Evolutionary conservation across 495 filamentous ascomycete genomes (phyloP).

Genomic region (Apiosordaria backusii): DNA sequence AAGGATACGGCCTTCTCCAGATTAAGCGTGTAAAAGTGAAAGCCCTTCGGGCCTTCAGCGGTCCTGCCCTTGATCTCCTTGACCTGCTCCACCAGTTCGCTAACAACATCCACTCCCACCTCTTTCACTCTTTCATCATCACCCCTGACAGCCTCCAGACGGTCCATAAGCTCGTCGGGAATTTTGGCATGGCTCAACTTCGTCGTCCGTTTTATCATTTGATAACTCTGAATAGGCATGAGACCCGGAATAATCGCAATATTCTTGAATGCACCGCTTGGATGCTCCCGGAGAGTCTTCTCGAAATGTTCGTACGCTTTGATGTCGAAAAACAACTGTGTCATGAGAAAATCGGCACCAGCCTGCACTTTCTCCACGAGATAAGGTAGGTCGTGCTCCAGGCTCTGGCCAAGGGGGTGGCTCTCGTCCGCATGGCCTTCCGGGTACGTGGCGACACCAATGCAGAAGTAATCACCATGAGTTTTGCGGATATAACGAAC

Average conservation of each 20-base stretch:
- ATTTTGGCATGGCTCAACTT: slow-evolving; percentile 88
- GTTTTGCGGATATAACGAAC: slow-evolving; percentile 81
- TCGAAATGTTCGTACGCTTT: slow-evolving; percentile 79
- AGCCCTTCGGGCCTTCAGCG: slow-evolving; percentile 60
- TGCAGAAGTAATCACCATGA: slow-evolving; percentile 93
- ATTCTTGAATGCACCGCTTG: slow-evolving; percentile 79
- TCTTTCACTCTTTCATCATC: slow-evolving; percentile 91
- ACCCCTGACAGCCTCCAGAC: slow-evolving; percentile 74
- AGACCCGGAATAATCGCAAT: slow-evolving; percentile 91
- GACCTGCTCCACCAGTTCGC: slow-evolving; percentile 67
- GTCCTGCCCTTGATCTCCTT: slow-evolving; percentile 54
- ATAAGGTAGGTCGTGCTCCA: slow-evolving; percentile 79
- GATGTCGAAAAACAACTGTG: slow-evolving; percentile 94
- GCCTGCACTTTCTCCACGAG: slow-evolving; percentile 87
- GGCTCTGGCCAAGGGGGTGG: slow-evolving; percentile 71
- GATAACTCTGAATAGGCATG: slow-evolving; percentile 97
- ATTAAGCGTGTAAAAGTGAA: slow-evolving; percentile 97
- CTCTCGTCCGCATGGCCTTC: slow-evolving; percentile 94
- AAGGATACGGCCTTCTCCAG: slow-evolving; percentile 94
- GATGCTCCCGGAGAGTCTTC: slow-evolving; percentile 69
- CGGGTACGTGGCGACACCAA: slow-evolving; percentile 91
- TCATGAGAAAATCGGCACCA: slow-evolving; percentile 98
- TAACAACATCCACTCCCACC: slow-evolving; percentile 66
- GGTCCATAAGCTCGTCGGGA: slow-evolving; percentile 62
- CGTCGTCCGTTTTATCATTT: slow-evolving; percentile 90